phyloP scores from a whole-genome alignment of 352 stramenopile genomes.

The Globisporangium spinosum region DNA sequence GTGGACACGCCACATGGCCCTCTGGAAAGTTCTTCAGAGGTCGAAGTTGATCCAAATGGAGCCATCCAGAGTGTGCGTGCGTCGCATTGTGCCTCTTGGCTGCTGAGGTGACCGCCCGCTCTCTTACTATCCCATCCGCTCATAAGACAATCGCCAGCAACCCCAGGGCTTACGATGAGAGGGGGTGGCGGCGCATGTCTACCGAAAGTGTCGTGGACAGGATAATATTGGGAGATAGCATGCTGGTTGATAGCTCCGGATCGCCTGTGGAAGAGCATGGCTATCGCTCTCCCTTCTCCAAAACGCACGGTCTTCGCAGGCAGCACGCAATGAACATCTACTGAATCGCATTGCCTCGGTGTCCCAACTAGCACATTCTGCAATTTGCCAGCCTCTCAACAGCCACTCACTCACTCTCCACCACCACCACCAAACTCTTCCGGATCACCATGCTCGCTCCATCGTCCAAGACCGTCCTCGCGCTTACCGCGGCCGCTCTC shows the following conservation, averaged over 20 bases:
- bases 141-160: not conserved
- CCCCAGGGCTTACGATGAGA: not conserved
- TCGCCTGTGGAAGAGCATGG: not conserved
- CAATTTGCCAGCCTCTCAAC: not conserved
- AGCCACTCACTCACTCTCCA: not conserved
- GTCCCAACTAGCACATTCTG: not conserved
- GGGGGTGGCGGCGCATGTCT: not conserved
- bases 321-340: not conserved
- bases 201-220: not conserved
- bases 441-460: conserved; percentile 5
- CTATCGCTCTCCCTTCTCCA: too few species aligned
- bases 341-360: not conserved
- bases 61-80: not conserved
- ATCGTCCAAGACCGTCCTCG: conserved; percentile 11
- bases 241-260: not conserved
- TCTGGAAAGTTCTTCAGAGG: not conserved
- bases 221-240: not conserved
- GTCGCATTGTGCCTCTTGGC: not conserved
- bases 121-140: not conserved
- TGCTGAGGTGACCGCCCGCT: not conserved
- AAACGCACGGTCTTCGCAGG: too few species aligned
- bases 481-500: not conserved
- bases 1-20: not conserved
- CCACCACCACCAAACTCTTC: not conserved
- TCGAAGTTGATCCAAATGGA: conserved; percentile 1